These are phyloP conservation scores for Orobanche coerulescens DNA, from an alignment of 257 asterid species.

Conservation along the genomic window DNA sequence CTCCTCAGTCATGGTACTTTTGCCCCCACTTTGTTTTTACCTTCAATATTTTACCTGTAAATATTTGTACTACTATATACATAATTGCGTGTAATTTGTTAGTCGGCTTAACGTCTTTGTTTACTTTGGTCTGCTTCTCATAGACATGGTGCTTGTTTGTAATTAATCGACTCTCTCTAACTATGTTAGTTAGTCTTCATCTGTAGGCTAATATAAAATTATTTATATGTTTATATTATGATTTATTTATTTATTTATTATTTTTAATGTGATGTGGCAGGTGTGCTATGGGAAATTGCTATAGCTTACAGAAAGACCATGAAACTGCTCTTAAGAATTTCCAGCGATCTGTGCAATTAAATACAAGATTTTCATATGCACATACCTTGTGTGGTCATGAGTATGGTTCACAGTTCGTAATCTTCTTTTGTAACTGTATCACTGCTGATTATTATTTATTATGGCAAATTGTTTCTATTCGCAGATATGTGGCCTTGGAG, in stretches of 20 bases:
- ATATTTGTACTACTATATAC: background rate
- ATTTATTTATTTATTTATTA: background rate
- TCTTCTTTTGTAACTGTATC: constrained; percentile 12
- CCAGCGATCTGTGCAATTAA: constrained; percentile 91
- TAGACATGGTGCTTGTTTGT: background rate
- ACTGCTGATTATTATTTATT: constrained; percentile 4
- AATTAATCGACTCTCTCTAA: background rate
- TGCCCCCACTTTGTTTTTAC: background rate
- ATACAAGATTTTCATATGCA: constrained; percentile 81
- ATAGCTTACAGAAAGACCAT: constrained; percentile 90
- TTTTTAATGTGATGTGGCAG: constrained; percentile 35
- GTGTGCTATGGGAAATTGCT: constrained; percentile 96
- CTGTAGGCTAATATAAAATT: background rate
- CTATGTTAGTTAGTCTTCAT: background rate
- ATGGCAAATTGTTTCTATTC: constrained; percentile 15
- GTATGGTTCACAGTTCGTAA: constrained; percentile 37
- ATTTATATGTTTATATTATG: background rate
- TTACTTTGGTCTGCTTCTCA: constrained; percentile 5
- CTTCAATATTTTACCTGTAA: constrained; percentile 9
- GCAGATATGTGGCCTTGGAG: constrained; percentile 81
- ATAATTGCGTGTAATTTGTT: background rate
- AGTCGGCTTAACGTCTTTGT: background rate
- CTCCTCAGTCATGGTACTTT: constrained; percentile 90
- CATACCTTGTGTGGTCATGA: constrained; percentile 94
- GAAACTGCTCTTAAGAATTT: constrained; percentile 88